Conservation (phyloP, 805 yeast genomes). For the Torulaspora franciscae region DNA sequence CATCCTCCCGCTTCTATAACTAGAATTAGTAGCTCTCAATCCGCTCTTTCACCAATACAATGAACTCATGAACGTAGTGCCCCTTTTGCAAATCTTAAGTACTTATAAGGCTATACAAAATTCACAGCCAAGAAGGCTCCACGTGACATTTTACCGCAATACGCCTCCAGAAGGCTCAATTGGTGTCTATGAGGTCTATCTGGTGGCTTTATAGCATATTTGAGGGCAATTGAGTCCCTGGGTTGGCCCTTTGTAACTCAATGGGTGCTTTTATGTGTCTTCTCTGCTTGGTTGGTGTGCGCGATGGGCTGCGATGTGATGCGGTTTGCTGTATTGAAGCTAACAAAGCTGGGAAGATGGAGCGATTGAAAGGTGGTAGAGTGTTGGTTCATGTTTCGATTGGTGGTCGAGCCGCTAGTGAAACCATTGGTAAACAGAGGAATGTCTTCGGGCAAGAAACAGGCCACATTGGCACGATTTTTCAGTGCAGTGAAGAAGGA, state of each 20-base stretch:
- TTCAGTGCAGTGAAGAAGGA: constrained; percentile 26
- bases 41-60: neutral
- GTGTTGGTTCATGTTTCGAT: constrained; percentile 4
- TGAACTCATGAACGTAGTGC: neutral
- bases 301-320: constrained; percentile 5
- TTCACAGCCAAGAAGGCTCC: neutral
- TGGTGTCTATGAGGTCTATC: neutral
- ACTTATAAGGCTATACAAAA: neutral
- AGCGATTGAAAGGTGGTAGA: neutral
- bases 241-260: neutral
- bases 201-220: neutral
- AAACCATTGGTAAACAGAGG: neutral
- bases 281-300: neutral
- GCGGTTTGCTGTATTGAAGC: constrained; percentile 1
- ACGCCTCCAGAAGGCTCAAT: neutral
- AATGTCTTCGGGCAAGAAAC: constrained; percentile 20
- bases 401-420: neutral
- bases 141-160: neutral
- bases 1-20: constrained; percentile 39
- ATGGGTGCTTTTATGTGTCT: neutral
- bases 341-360: neutral
- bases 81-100: constrained; percentile 1
- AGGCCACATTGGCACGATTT: constrained; percentile 33
- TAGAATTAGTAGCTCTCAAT: neutral
- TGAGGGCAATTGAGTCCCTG: neutral